phyloP scores from a whole-genome alignment of 1,139 yeast genomes.

The Candida sp. region DNA sequence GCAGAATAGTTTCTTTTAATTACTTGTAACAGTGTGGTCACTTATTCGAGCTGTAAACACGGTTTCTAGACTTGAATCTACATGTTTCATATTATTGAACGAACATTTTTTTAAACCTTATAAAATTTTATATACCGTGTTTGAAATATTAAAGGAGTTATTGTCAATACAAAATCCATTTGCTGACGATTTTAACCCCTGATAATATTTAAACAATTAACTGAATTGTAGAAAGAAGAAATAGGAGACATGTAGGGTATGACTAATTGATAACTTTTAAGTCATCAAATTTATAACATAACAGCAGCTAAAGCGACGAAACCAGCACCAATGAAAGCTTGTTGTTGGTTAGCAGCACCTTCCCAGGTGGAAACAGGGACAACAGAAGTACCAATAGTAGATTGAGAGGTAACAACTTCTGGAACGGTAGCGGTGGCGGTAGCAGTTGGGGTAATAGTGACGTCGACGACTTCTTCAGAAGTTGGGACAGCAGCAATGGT shows the following conservation, averaged over 20 bases:
- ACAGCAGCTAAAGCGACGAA: constrained; percentile 43
- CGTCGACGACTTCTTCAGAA: constrained; percentile 8
- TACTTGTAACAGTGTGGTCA: no score
- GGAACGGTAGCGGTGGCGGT: constrained; percentile 33
- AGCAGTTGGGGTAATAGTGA: constrained; percentile 24
- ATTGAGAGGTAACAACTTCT: constrained; percentile 29
- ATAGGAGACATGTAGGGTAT: background rate
- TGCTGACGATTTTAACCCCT: background rate
- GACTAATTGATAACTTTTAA: background rate
- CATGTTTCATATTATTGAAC: no score
- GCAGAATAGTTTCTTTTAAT: no score
- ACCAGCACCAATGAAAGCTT: constrained; percentile 35
- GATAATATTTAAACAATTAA: background rate
- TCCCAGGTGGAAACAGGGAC: constrained; percentile 22
- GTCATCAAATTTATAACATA: constrained; percentile 14
- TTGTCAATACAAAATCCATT: background rate
- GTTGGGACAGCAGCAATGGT: constrained; percentile 15
- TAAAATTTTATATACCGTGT: background rate
- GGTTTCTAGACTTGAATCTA: no score
- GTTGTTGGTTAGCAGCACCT: constrained; percentile 26
- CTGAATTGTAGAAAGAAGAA: background rate
- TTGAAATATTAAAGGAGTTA: background rate
- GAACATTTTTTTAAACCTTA: background rate
- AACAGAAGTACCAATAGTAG: constrained; percentile 25
- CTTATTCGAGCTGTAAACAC: no score